A percentile compares a stretch with the other conserved stretches of the same genome.
phyloP scores from a whole-genome alignment of 768 basidiomycete species.

The Mycena capillaripes region DNA sequence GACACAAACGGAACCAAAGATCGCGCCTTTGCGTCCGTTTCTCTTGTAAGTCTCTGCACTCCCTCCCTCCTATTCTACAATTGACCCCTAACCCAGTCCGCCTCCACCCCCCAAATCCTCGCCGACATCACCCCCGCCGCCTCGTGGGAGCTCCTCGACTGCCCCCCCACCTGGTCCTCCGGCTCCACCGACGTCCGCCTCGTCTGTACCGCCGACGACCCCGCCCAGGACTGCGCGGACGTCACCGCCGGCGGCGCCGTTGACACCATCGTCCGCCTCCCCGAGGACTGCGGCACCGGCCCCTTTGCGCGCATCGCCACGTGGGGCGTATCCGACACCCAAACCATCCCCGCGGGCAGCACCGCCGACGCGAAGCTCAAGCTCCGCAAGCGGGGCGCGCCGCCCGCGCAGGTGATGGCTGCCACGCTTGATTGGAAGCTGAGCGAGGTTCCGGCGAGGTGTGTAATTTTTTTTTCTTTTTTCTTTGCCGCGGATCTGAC shows the following conservation, averaged over 20 bases:
- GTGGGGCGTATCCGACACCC: background rate
- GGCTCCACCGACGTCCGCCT: constrained; percentile 15
- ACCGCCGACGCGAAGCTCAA: constrained; percentile 7
- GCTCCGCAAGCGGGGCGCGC: constrained; percentile 17
- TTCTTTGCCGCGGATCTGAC: background rate
- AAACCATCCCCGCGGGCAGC: background rate
- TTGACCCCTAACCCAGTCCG: constrained; percentile 2
- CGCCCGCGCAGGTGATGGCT: constrained; percentile 12
- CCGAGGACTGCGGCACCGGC: constrained; percentile 20
- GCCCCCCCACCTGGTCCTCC: constrained; percentile 10
- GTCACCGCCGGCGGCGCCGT: constrained; percentile 9
- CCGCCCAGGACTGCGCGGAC: constrained; percentile 8
- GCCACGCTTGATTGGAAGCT: constrained; percentile 17
- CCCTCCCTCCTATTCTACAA: background rate
- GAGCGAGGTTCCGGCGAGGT: background rate
- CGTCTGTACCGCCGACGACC: constrained; percentile 12
- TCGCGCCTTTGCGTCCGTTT: constrained; percentile 14
- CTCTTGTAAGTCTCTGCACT: constrained; percentile 2
- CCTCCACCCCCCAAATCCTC: constrained; percentile 6
- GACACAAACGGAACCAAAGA: constrained; percentile 20
- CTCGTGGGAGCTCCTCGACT: constrained; percentile 20
- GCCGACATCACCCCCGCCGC: constrained; percentile 13
- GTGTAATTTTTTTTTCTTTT: background rate
- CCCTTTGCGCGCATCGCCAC: constrained; percentile 12
- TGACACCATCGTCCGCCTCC: constrained; percentile 18